Percentiles rank a stretch among this genome's conserved stretches.
Conservation (phyloP, 2,329 filamentous ascomycete genomes). For the Fusarium irregulare region DNA sequence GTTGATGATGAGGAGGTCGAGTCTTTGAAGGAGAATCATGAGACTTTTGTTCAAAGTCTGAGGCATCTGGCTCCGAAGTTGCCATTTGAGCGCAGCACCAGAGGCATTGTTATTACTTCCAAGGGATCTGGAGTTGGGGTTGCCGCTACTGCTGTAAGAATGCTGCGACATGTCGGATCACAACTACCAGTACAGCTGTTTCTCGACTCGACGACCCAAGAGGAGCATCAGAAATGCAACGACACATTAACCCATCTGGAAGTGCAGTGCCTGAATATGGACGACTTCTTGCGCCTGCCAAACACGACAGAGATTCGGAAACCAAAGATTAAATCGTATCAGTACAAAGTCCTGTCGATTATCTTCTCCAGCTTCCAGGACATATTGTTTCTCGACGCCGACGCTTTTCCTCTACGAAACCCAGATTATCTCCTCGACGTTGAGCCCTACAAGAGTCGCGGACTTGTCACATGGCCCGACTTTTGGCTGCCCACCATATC, state of each 20-base stretch:
- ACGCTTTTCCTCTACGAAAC: slow-evolving; percentile 39
- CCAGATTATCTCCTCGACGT: slow-evolving; percentile 33
- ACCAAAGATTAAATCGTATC: slow-evolving; percentile 30
- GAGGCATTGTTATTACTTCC: slow-evolving; percentile 40
- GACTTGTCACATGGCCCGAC: slow-evolving; percentile 43
- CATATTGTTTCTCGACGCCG: slow-evolving; percentile 39
- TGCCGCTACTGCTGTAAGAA: slow-evolving; percentile 37
- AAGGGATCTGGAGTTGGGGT: slow-evolving; percentile 31
- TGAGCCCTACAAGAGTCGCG: slow-evolving; percentile 35
- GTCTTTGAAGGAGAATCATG: slow-evolving; percentile 33
- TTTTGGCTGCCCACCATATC: slow-evolving; percentile 45
- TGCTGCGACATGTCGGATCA: slow-evolving; percentile 40
- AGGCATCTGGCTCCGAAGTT: slow-evolving; percentile 22
- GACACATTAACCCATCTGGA: slow-evolving; percentile 1
- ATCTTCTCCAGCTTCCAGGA: slow-evolving; percentile 43
- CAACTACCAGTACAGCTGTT: slow-evolving; percentile 35
- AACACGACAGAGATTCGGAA: not conserved
- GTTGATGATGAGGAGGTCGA: slow-evolving; percentile 17
- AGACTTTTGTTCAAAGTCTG: slow-evolving; percentile 23
- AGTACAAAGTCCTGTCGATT: slow-evolving; percentile 40
- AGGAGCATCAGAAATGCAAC: slow-evolving; percentile 24
- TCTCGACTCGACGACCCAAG: slow-evolving; percentile 33
- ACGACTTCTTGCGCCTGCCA: slow-evolving; percentile 32
- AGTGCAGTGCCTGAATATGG: slow-evolving; percentile 40
- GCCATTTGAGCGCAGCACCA: slow-evolving; percentile 21